A percentile compares a stretch with the other conserved stretches of the same genome.
phyloP scores from a whole-genome alignment of 2,329 filamentous ascomycete species.

The Fusarium solani-melongenae region DNA sequence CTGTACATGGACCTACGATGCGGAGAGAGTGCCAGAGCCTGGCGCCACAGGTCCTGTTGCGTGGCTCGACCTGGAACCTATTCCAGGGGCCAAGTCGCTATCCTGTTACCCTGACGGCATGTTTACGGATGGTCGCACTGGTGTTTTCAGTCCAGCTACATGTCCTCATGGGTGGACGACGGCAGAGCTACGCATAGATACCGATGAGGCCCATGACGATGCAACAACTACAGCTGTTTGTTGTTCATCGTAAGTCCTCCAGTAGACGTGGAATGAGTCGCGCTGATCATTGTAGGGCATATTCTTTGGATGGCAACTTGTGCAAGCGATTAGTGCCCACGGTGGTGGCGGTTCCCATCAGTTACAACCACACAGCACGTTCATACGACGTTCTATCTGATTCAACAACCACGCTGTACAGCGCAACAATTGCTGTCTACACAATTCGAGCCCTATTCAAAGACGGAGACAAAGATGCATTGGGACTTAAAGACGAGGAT shows the following conservation, averaged over 20 bases:
- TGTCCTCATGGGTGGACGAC: slow-evolving; percentile 56
- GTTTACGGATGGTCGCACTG: slow-evolving; percentile 51
- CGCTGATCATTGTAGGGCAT: slow-evolving; percentile 47
- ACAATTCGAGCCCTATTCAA: slow-evolving; percentile 52
- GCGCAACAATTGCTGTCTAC: slow-evolving; percentile 52
- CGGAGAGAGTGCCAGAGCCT: slow-evolving; percentile 38
- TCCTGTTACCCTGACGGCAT: slow-evolving; percentile 56
- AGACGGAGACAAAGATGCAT: slow-evolving; percentile 48
- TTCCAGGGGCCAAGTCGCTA: slow-evolving; percentile 50
- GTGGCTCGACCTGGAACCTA: slow-evolving; percentile 52
- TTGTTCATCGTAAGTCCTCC: slow-evolving; percentile 54
- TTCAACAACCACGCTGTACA: slow-evolving; percentile 52
- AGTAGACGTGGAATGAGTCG: not conserved
- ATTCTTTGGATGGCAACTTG: slow-evolving; percentile 46
- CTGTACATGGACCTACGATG: slow-evolving; percentile 55
- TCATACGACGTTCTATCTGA: slow-evolving; percentile 50
- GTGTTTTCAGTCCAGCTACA: slow-evolving; percentile 54
- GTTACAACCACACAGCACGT: slow-evolving; percentile 49
- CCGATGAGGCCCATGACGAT: slow-evolving; percentile 40
- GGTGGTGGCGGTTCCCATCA: slow-evolving; percentile 51
- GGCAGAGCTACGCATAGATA: slow-evolving; percentile 46
- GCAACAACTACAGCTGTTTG: slow-evolving; percentile 54
- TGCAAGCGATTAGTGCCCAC: slow-evolving; percentile 51
- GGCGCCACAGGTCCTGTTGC: slow-evolving; percentile 47
- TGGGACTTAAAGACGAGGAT: slow-evolving; percentile 50